Evolutionary conservation across 352 stramenopile genomes (phyloP).

Genomic region (Aphanomyces invadans): DNA sequence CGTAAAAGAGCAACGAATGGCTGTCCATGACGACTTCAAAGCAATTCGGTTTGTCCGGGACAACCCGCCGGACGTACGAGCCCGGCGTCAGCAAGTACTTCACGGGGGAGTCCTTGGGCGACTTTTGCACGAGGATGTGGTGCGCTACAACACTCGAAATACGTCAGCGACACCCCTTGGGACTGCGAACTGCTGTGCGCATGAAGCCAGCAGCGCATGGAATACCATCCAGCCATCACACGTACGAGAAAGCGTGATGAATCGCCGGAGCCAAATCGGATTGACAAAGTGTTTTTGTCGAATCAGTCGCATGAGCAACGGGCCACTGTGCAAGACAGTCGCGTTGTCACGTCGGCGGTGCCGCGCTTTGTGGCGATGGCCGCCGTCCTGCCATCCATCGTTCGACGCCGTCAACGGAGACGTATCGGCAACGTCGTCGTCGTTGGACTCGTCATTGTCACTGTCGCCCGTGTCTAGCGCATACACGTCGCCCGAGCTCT

Average conservation of each 20-base stretch:
- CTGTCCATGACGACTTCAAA: slow-evolving; percentile 22
- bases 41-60: slow-evolving; percentile 18
- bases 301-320: slow-evolving; percentile 21
- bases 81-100: slow-evolving; percentile 1
- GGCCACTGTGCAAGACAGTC: not conserved
- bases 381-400: too few species aligned
- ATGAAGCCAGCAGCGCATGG: too few species aligned
- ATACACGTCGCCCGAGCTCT: not conserved
- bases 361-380: not conserved
- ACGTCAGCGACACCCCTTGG: too few species aligned
- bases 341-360: not conserved
- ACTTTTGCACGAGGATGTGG: slow-evolving; percentile 20
- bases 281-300: slow-evolving; percentile 25
- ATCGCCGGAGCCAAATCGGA: slow-evolving; percentile 19
- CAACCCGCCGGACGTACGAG: not conserved
- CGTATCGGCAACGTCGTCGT: not conserved
- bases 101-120: slow-evolving; percentile 11
- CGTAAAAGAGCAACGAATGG: slow-evolving; percentile 18
- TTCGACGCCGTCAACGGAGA: too few species aligned
- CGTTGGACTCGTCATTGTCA: not conserved
- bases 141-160: slow-evolving; percentile 7
- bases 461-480: not conserved
- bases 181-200: too few species aligned
- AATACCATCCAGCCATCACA: not conserved
- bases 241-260: slow-evolving; percentile 17